Base-by-base conservation (phyloP, 805 yeast genomes). In the Candida stauntonica region DNA sequence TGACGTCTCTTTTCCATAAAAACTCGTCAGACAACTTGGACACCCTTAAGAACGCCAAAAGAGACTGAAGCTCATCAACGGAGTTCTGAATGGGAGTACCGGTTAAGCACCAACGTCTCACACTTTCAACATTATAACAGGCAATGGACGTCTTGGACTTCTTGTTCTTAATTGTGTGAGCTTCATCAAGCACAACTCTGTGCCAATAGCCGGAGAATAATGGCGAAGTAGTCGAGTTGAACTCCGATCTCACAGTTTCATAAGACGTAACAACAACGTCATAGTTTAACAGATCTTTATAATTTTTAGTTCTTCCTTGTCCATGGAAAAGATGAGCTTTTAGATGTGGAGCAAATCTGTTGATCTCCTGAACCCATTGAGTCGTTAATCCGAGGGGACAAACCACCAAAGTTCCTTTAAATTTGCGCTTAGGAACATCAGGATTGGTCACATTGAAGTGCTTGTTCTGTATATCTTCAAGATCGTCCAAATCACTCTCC, bases 181-280 rank as follows among this genome's bases (percentile, higher is more conserved):
- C 85, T 51, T 79, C 86, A 58, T 79, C 86, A 19, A 77, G 57
- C 23, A 79, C 70, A 15, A 79, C 57, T 45, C 84, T 64, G 47
- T 67, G 70, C 73, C 73, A 72, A 17, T 42, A 40, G 5, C 50
- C 50, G 45, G 33, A 50, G 51, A 32, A 58, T 41, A 50, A 57
- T 31, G 50, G 65, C 39, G 57, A 59, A 16, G 18, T 26, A 3
- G 11, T 2, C 13, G 42, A 38, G 4, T 57, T 58, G 14, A n/a
- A 28, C 24, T 71, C 77, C 1, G 61, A 46, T 13, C 57, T 44
- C 9, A 85, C 51, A 0, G 85, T 78, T 12, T 77, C 77, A 57
- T 83, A 85, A 0, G 91, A 79, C 2, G 87, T 72, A 37, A 86
- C 59, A 1, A 85, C 73, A 7, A 81, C 75, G 54, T 85, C 93